These are phyloP conservation scores for Micromonas commoda DNA, from an alignment of 139 green algal species.

Conservation along the genomic window DNA sequence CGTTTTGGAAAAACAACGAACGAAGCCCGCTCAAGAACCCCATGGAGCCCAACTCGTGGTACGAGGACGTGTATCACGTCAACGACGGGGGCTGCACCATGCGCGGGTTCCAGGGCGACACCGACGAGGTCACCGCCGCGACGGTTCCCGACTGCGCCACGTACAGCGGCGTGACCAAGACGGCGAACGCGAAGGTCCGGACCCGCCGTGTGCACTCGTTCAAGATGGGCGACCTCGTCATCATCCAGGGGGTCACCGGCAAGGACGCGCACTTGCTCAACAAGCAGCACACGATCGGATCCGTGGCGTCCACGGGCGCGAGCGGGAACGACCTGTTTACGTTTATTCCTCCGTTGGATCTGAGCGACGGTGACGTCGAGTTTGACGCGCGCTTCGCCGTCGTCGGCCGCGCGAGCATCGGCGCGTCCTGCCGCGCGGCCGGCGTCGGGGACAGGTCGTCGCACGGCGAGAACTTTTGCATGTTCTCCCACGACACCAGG, in stretches of 20 bases:
- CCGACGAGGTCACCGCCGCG: background rate
- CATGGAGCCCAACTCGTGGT: background rate
- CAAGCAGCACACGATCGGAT: slow-evolving; percentile 14
- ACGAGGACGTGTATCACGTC: slow-evolving; percentile 1
- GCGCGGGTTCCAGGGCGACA: background rate
- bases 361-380: background rate
- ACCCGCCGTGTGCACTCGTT: slow-evolving; percentile 2
- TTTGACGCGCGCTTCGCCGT: background rate
- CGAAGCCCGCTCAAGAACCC: slow-evolving; percentile 14
- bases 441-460: background rate
- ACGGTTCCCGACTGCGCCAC: background rate
- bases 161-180: background rate
- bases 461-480: slow-evolving; percentile 18
- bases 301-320: background rate
- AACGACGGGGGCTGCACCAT: slow-evolving; percentile 1
- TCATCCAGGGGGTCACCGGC: background rate
- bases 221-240: slow-evolving; percentile 12
- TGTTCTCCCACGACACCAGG: background rate
- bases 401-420: slow-evolving; percentile 12
- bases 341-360: slow-evolving; percentile 6
- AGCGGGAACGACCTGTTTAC: background rate
- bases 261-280: background rate
- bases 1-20: slow-evolving; percentile 26
- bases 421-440: background rate
- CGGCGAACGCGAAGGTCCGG: background rate